Evolutionary conservation across 352 stramenopile genomes (phyloP).

Genomic region (Blastocystis sp.): DNA sequence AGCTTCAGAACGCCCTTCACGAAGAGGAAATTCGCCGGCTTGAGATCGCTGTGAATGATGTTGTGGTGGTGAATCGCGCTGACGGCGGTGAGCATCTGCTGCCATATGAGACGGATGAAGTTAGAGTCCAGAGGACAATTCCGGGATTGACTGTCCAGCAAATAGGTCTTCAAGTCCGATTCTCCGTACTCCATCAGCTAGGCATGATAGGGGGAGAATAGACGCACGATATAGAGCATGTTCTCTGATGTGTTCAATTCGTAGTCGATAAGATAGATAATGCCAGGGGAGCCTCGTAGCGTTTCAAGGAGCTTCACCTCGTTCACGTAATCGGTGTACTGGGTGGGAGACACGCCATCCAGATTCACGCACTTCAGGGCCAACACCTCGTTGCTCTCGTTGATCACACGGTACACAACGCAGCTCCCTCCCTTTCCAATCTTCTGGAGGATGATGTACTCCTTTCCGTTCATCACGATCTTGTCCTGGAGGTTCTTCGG

Average conservation of each 20-base stretch:
- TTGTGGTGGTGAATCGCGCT: conserved; percentile 89
- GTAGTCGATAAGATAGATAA: conserved; percentile 89
- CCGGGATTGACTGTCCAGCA: not conserved
- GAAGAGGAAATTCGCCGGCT: conserved; percentile 93
- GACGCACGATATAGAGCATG: conserved; percentile 70
- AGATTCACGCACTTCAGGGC: conserved; percentile 97
- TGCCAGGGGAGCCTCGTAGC: conserved; percentile 87
- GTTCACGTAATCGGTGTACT: conserved; percentile 90
- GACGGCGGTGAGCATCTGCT: conserved; percentile 95
- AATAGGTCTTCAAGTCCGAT: conserved; percentile 86
- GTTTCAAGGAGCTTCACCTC: conserved; percentile 90
- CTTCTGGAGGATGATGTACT: conserved; percentile 89
- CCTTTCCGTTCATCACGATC: conserved; percentile 76
- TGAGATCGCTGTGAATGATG: conserved; percentile 91
- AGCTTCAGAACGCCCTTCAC: conserved; percentile 89
- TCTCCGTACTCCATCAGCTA: conserved; percentile 89
- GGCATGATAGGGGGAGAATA: not conserved
- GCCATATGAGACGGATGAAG: conserved; percentile 93
- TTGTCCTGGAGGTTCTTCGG: conserved; percentile 42
- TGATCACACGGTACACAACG: conserved; percentile 85
- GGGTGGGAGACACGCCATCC: conserved; percentile 82
- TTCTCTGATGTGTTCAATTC: conserved; percentile 80
- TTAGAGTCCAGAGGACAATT: conserved; percentile 84
- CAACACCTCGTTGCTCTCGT: conserved; percentile 72
- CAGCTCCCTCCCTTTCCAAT: conserved; percentile 93